Evolutionary conservation across 139 green algal genomes (phyloP).

Genomic region (Chlorella sp.): DNA sequence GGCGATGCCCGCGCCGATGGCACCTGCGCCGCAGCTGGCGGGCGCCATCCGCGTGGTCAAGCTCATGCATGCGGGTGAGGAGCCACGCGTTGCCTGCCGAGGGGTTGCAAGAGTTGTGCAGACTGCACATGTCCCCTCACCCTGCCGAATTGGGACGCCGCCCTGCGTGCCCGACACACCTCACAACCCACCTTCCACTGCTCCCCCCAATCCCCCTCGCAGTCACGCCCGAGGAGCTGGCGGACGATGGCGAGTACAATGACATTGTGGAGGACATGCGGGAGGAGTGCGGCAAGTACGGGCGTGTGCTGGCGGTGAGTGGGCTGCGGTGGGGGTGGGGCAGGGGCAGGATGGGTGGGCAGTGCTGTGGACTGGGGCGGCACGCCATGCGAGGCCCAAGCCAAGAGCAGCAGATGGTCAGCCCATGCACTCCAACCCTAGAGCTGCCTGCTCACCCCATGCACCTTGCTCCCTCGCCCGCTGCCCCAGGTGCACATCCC

Average conservation of each 20-base stretch:
- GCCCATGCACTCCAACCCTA: background rate
- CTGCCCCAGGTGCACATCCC: slow-evolving; percentile 75
- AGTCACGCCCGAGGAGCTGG: slow-evolving; percentile 88
- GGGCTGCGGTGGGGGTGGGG: slow-evolving; percentile 1
- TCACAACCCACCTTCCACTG: too few species aligned
- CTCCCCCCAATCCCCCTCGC: background rate
- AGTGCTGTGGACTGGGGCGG: background rate
- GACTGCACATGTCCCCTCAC: too few species aligned
- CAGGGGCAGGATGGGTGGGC: slow-evolving; percentile 39
- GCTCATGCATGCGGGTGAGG: slow-evolving; percentile 28
- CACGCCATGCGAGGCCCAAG: too few species aligned
- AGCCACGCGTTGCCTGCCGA: too few species aligned
- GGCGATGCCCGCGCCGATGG: background rate
- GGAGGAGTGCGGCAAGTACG: slow-evolving; percentile 76
- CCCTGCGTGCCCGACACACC: too few species aligned
- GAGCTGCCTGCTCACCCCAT: background rate
- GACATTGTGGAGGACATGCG: slow-evolving; percentile 94
- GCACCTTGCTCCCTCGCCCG: background rate
- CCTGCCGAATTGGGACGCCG: too few species aligned
- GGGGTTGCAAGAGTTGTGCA: too few species aligned
- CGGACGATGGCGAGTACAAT: slow-evolving; percentile 86
- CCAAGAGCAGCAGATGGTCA: too few species aligned
- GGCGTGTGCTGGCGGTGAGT: slow-evolving; percentile 22
- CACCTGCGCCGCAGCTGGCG: slow-evolving; percentile 1
- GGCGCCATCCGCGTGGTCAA: background rate